Base-by-base conservation (phyloP, 2,329 filamentous ascomycete species). In the Stachybotrys elegans region DNA sequence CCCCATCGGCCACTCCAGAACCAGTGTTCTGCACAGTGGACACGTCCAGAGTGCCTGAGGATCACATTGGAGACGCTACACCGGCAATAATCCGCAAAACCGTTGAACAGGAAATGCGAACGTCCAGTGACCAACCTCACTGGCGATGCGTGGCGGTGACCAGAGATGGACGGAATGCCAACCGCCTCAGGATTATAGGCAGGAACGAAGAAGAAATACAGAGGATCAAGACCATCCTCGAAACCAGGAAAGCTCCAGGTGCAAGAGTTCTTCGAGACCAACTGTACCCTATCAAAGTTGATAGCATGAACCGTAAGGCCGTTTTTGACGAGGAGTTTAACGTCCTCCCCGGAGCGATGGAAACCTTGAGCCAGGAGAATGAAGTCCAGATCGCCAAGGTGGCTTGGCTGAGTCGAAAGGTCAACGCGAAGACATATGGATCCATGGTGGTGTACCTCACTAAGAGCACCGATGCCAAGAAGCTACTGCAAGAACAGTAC, bases 271-370 rank as follows among this genome's bases (percentile, higher is more conserved):
- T 52, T 22, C 44, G 47, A 41, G 52, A 57, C 44, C 36, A 57
- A 35, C 45, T 57, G 11, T 57, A 56, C 41, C 52, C 47, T 13
- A 40, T 56, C 27, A 57, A 53, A 46, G 52, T 58, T 32, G 52
- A 58, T 44, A 53, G 46, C 32, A 48, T 51, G 23, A 52, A 45
- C 43, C 51, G 49, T 21, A 50, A 43, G 20, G 53, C 45, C 14
- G 47, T 56, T 12, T 42, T 54, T 14, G 47, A 58, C 40, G 39
- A 57, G 43, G 42, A 49, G 14, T 39, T 43, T 21, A 50, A 51
- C 14, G 39, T 52, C 21, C 43, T 36, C 16, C 22, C 46, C n/a
- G 48, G 44, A 38, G 49, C 42, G 17, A 45, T 44, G 5, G 48
- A 57, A 44, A 48, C 41, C 14, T 44, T 57, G 17, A 40, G 48